phyloP scores from a whole-genome alignment of 2,329 filamentous ascomycete species.

The Xylaria sp. region DNA sequence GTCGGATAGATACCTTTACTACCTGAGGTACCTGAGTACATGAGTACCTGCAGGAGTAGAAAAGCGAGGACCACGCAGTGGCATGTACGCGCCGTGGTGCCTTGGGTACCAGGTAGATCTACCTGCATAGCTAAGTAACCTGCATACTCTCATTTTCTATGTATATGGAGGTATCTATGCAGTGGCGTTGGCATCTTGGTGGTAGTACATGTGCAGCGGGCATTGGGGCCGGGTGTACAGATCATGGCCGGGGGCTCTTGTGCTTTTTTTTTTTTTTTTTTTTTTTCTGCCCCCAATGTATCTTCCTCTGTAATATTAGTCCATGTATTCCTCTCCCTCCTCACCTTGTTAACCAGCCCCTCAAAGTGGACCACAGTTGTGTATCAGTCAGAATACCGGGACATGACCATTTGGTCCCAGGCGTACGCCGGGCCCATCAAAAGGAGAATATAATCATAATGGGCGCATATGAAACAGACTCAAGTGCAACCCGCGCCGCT shows the following conservation, averaged over 20 bases:
- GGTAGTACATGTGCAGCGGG: constrained; percentile 10
- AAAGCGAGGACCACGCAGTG: constrained; percentile 30
- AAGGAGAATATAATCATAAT: constrained; percentile 2
- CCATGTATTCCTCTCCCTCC: constrained; percentile 10
- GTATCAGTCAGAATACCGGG: constrained; percentile 7
- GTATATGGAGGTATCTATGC: constrained; percentile 2
- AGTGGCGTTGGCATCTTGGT: constrained; percentile 7
- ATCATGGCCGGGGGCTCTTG: neutral
- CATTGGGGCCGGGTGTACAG: constrained; percentile 12
- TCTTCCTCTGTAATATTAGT: neutral
- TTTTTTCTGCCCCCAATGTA: neutral
- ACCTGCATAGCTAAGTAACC: neutral
- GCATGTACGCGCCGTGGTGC: constrained; percentile 1
- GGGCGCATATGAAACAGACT: constrained; percentile 8
- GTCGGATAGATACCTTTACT: neutral
- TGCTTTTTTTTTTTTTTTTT: neutral
- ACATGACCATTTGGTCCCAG: neutral
- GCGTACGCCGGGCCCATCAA: neutral
- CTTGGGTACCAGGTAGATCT: neutral
- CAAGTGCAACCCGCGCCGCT: neutral
- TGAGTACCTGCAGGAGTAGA: constrained; percentile 8
- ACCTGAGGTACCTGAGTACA: neutral
- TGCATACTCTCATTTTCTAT: neutral
- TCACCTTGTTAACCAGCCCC: constrained; percentile 3
- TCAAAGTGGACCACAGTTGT: constrained; percentile 25